Evolutionary conservation across 352 stramenopile species (phyloP).

Genomic region (Halophytophthora batemanensis): DNA sequence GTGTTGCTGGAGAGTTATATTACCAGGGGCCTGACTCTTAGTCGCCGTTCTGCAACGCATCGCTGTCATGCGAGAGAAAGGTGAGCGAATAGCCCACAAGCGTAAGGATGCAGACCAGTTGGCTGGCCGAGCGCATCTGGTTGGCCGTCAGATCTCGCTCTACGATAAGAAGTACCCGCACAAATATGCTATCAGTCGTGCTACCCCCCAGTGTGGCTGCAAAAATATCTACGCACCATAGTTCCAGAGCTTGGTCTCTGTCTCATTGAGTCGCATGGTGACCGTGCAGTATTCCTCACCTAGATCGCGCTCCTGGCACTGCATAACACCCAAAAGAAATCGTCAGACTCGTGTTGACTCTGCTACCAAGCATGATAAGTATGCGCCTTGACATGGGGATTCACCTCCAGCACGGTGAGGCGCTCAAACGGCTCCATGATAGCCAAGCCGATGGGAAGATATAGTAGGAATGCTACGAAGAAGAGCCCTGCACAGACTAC

Average conservation of each 20-base stretch:
- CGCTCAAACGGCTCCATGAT: constrained; percentile 39
- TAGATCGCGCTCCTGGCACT: constrained; percentile 46
- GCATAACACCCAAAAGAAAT: background rate
- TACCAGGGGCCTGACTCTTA: no score
- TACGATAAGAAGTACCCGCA: background rate
- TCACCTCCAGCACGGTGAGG: constrained; percentile 41
- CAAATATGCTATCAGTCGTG: background rate
- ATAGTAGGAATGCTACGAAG: constrained; percentile 65
- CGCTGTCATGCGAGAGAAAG: constrained; percentile 44
- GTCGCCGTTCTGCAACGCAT: constrained; percentile 14
- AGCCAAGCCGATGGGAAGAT: constrained; percentile 60
- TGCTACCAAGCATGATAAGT: no score
- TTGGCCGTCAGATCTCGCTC: constrained; percentile 29
- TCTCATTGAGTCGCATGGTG: constrained; percentile 45
- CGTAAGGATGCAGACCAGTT: constrained; percentile 46
- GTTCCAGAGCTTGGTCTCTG: constrained; percentile 66
- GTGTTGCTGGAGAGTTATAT: no score
- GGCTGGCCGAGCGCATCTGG: constrained; percentile 46
- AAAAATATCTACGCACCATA: constrained; percentile 32
- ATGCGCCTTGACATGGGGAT: background rate
- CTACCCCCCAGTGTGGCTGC: no score
- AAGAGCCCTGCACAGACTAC: constrained; percentile 40
- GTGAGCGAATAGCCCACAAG: constrained; percentile 56
- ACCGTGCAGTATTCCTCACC: constrained; percentile 57
- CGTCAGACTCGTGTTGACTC: background rate